These are phyloP conservation scores for Tetracladium setigerum DNA, from an alignment of 495 filamentous ascomycete species.

Conservation along the genomic window DNA sequence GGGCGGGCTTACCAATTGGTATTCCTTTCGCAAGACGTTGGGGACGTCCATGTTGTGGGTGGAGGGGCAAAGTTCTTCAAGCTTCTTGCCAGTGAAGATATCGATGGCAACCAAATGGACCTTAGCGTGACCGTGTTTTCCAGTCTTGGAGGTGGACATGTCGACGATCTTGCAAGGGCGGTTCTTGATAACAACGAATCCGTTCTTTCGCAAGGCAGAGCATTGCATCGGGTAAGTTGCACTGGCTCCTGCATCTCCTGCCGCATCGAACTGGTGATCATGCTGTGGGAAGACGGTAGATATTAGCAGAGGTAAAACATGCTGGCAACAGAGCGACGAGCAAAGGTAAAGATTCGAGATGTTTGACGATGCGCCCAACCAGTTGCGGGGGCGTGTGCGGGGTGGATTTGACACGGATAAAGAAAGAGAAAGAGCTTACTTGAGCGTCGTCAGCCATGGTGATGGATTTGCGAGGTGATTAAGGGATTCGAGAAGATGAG, in stretches of 20 bases:
- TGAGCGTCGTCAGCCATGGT: slow-evolving; percentile 55
- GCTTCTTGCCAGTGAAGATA: slow-evolving; percentile 99
- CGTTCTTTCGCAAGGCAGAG: slow-evolving; percentile 98
- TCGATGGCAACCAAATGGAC: slow-evolving; percentile 95
- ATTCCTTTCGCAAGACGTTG: slow-evolving; percentile 81
- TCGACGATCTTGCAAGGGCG: slow-evolving; percentile 99
- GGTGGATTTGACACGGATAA: too few species aligned
- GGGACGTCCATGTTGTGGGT: slow-evolving; percentile 99
- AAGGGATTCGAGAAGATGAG: slow-evolving; percentile 8
- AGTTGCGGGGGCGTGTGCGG: slow-evolving; percentile 24
- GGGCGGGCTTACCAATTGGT: slow-evolving; percentile 68
- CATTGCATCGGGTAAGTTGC: slow-evolving; percentile 96
- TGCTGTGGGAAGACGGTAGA: slow-evolving; percentile 47
- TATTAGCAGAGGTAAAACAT: slow-evolving; percentile 11
- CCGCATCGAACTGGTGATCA: slow-evolving; percentile 84
- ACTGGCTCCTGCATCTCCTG: slow-evolving; percentile 92
- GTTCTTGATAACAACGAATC: slow-evolving; percentile 92
- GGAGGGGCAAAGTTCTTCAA: slow-evolving; percentile 97
- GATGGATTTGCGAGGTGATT: slow-evolving; percentile 26
- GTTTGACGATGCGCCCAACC: slow-evolving; percentile 17
- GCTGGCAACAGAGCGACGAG: neutral
- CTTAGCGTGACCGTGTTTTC: slow-evolving; percentile 99
- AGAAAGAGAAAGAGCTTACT: slow-evolving; percentile 30
- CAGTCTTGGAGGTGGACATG: slow-evolving; percentile 99
- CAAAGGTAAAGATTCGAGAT: slow-evolving; percentile 2